Evolutionary conservation across 257 asterid species (phyloP), one percentile per base, ranked within the genome.

Genomic region (Cinchona pubescens): DNA sequence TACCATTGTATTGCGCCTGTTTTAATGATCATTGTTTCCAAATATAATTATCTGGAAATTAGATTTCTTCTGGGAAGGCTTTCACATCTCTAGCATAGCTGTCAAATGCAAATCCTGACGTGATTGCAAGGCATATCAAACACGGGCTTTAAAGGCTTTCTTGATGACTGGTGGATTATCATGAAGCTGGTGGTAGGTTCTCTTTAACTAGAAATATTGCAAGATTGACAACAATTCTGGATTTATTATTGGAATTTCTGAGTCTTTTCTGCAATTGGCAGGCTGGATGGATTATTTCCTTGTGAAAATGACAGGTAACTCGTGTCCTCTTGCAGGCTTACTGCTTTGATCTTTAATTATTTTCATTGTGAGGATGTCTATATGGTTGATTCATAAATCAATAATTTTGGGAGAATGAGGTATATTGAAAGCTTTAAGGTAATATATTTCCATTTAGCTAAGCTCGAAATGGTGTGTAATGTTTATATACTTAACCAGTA

Each of bases 241-340:
- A 1, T 27, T 43, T 27, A 43, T 8, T 43, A 19, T 25, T 27
- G 56, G 43, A 49, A 1, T 49, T 53, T 35, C 30, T 49, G 37
- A 40, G 64, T 7, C 7, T 37, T 30, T 66, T 25, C 5, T 45
- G 5, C 53, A 10, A 43, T 77, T 77, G 58, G 68, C 74, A 72
- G 81, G 79, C 56, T 18, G 2, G 23, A 55, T 32, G 71, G 42
- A 78, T 66, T 45, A n/a, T 55, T 65, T 34, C 29, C 68, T 30
- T 37, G 32, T 53, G 62, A 46, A 51, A n/a, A 29, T 67, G 56
- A 25, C 74, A 65, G 79, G 79, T 79, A 79, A 79, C 1, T 55
- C 27, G 7, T 55, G 14, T 49, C 23, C 32, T 55, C 35, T 10
- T 43, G 65, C 35, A n/a, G 49, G 45, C 25, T 79, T 23, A 23